Evolutionary conservation across 768 basidiomycete genomes (phyloP), one percentile per base, ranked within the genome.

Genomic region (Tricholoma matsutake): DNA sequence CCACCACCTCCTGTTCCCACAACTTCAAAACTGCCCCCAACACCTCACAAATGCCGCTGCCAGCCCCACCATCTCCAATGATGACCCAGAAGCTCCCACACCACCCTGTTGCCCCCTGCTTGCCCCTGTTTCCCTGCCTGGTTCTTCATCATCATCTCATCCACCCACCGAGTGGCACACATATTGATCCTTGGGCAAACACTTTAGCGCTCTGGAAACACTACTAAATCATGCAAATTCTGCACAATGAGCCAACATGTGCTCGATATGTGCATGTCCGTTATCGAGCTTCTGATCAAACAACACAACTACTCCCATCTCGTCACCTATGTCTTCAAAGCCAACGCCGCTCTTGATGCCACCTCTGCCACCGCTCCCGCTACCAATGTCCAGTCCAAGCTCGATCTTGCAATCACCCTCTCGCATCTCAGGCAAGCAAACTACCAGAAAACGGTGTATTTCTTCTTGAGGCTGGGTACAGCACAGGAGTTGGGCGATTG

Each of bases 301-400:
- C 90, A 93, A 73, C 80, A 85, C 61, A 93, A 92, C 72, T 95
- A 94, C 72, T 78, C 89, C 2, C 92, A 94, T 68, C 83, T 97
- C 35, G 82, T 89, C 7, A 94, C 91, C n/a, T 96, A 96, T 69
- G 86, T 97, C 29, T 93, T 89, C 83, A 97, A 97, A 74, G 94
- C 94, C 16, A 95, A 96, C 62, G 88, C 92, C 0, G 91, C 93
- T 0, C 79, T 97, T 25, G 94, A 96, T 41, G 84, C 86, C 2
- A 73, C 83, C 1, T 64, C 76, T 1, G 73, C 75, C 2, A 70
- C 78, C 13, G 65, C 72, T 9, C 64, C 73, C 16, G 62, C 65
- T 35, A 61, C 65, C 22, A 69, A 67, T 63, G 80, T 91, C 3
- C 86, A 89, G 67, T 82, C 89, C 14, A 91, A 92, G 68, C 85